A percentile compares a stretch with the other conserved stretches of the same genome.
These are phyloP conservation scores for Ulota crispa DNA, from an alignment of 225 moss, liverwort and hornwort species.

Conservation along the genomic window DNA sequence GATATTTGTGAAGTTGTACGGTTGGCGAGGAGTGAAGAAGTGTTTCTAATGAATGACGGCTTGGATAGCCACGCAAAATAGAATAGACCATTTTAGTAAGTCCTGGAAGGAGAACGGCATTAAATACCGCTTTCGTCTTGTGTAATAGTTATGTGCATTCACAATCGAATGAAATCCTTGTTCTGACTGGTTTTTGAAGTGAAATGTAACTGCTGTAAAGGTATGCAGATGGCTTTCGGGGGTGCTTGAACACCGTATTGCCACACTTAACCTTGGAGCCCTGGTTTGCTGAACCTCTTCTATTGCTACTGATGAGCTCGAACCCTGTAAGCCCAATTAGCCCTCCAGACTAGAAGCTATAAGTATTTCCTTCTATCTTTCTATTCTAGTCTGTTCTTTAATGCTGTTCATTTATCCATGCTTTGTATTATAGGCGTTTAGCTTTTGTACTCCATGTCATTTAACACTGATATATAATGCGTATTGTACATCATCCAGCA, in stretches of 20 bases:
- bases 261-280: conserved; percentile 74
- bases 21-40: conserved; percentile 2
- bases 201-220: conserved; percentile 47
- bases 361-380: neutral
- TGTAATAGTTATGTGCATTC: conserved; percentile 7
- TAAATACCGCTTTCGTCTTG: neutral
- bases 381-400: neutral
- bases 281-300: conserved; percentile 83
- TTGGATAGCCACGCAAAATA: neutral
- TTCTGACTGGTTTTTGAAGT: conserved; percentile 36
- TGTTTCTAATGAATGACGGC: neutral
- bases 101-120: conserved; percentile 4
- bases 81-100: neutral
- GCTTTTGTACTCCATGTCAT: neutral
- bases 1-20: neutral
- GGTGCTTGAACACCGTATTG: conserved; percentile 43
- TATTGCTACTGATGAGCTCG: conserved; percentile 70
- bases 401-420: neutral
- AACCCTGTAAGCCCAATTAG: conserved; percentile 50
- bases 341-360: conserved; percentile 9
- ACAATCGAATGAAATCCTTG: neutral
- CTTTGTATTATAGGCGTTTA: neutral
- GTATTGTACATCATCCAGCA: neutral
- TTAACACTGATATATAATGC: neutral
- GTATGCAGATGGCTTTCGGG: conserved; percentile 74